Evolutionary conservation across 306 rosid genomes (phyloP), one percentile per base, ranked within the genome.

Genomic region (Macrotyloma uniflorum): DNA sequence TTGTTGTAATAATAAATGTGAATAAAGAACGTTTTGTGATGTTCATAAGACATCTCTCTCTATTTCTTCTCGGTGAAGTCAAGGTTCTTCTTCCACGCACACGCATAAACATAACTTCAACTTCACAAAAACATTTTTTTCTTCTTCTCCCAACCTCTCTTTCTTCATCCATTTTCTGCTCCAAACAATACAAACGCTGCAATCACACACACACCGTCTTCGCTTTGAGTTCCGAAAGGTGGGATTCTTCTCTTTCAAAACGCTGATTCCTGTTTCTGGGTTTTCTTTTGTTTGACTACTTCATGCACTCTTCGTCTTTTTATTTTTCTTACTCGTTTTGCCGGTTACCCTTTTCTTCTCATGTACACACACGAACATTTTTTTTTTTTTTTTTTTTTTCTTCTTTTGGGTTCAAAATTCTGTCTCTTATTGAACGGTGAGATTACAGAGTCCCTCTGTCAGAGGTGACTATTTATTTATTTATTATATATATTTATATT

Each of bases 41-140:
- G 22, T 59, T 28, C 22, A 1, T 30, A 30, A 50, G 42, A 28
- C 18, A 9, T 13, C 5, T 6, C 53, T 40, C 23, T 72, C 30
- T 38, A 36, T 58, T 43, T 43, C 47, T 45, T 64, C 47, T 59
- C 57, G 63, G 46, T 45, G 71, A 74, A 74, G 84, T 80, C 76
- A 80, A 80, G 70, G 46, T n/a, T 19, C 19, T 38, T 33, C 54
- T 58, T 58, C 4, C 9, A 12, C 50, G 15, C 49, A 18, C 8
- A 65, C 26, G 2, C 50, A 5, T 42, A 32, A 6, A 36, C 70
- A 65, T 9, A 32, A n/a, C 40, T 10, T 8, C 1, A 6, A 36
- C 42, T 10, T 8, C 2, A 9, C 15, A 20, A 1, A n/a, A 36
- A 36, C 40, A 36, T 36, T 6, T 6, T 36, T n/a, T 19, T 62